Evolutionary conservation across 352 stramenopile genomes (phyloP).

Genomic region (Globisporangium cederbergense): DNA sequence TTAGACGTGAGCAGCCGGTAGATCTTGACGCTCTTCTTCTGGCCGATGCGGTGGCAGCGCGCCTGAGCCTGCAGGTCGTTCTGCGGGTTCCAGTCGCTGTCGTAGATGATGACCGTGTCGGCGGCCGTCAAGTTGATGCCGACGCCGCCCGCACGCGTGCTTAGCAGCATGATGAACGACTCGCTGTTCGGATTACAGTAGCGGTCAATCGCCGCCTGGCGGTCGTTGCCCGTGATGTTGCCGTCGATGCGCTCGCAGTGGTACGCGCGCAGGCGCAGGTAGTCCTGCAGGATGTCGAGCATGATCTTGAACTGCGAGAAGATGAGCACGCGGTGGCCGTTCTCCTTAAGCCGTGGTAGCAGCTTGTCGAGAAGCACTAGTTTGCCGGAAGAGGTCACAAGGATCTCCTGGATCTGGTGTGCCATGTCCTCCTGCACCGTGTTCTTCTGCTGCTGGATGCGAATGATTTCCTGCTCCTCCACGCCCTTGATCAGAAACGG

Average conservation of each 20-base stretch:
- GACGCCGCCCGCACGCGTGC: conserved; percentile 95
- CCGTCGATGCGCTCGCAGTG: conserved; percentile 98
- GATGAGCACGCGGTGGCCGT: conserved; percentile 96
- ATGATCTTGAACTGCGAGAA: conserved; percentile 99
- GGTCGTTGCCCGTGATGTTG: conserved; percentile 95
- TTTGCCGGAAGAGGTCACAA: conserved; percentile 97
- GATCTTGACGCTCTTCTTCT: conserved; percentile 93
- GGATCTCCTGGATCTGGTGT: conserved; percentile 70
- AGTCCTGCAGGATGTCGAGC: conserved; percentile 99
- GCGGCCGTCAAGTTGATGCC: conserved; percentile 97
- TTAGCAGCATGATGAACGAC: conserved; percentile 98
- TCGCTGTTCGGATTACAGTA: conserved; percentile 70
- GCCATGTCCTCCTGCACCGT: conserved; percentile 47
- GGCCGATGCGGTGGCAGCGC: conserved; percentile 90
- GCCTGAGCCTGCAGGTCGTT: conserved; percentile 92
- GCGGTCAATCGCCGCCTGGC: conserved; percentile 93
- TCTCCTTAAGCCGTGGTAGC: conserved; percentile 93
- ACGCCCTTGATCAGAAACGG: conserved; percentile 91
- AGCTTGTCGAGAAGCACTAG: conserved; percentile 99
- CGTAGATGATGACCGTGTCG: conserved; percentile 93
- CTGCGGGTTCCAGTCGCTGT: conserved; percentile 99
- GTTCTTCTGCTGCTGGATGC: conserved; percentile 55
- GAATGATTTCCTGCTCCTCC: conserved; percentile 72
- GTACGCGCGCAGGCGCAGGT: conserved; percentile 90
- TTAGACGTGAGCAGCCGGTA: conserved; percentile 90